Percentiles rank a stretch among this genome's conserved stretches.
phyloP scores from a whole-genome alignment of 148 eudicot species.

The Beta vulgaris region DNA sequence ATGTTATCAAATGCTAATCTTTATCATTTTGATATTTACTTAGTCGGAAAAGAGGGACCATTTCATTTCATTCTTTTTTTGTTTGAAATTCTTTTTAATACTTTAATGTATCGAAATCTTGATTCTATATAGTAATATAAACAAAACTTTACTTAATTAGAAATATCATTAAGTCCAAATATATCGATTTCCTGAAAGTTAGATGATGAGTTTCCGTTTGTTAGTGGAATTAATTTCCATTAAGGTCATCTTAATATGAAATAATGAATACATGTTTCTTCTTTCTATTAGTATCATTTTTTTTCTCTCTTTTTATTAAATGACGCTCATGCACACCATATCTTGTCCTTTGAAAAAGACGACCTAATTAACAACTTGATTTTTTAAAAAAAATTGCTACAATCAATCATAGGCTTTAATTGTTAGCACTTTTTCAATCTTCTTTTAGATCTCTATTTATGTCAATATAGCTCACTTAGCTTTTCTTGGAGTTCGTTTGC shows the following conservation, averaged over 20 bases:
- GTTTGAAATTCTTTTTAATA: too few relatives aligned
- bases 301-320: not conserved
- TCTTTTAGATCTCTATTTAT: not conserved
- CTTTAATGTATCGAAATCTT: slow-evolving; percentile 20
- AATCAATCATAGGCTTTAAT: not conserved
- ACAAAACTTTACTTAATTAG: slow-evolving; percentile 9
- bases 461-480: not conserved
- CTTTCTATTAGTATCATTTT: not conserved
- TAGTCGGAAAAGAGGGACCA: too few relatives aligned
- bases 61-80: too few relatives aligned
- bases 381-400: not conserved
- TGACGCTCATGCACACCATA: not conserved
- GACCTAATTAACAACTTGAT: slow-evolving; percentile 14
- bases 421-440: not conserved
- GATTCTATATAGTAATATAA: slow-evolving; percentile 11
- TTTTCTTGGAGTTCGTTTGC: slow-evolving; percentile 17
- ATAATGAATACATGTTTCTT: not conserved
- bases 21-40: too few relatives aligned
- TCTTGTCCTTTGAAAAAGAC: slow-evolving; percentile 4
- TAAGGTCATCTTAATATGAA: not conserved
- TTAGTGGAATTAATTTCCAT: slow-evolving; percentile 9
- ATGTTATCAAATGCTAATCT: too few relatives aligned
- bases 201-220: not conserved
- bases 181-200: not conserved
- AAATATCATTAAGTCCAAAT: not conserved